Evolutionary conservation across 768 basidiomycete genomes (phyloP).

Genomic region (Cyclocybe aegerita): DNA sequence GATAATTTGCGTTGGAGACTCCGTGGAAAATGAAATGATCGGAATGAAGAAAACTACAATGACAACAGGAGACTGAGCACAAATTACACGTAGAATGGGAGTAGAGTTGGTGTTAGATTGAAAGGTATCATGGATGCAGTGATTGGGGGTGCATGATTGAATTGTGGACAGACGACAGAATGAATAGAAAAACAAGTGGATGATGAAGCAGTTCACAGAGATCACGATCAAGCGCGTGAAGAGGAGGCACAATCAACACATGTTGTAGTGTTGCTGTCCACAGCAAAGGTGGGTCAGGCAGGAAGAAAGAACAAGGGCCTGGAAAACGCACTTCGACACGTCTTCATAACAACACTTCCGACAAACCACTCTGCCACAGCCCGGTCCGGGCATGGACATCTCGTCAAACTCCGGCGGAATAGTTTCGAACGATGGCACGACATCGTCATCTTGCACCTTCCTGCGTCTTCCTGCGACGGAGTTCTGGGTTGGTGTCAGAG

Average conservation of each 20-base stretch:
- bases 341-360: constrained; percentile 45
- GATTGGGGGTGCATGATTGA: too few species aligned
- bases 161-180: too few species aligned
- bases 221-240: constrained; percentile 5
- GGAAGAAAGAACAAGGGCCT: background rate
- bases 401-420: constrained; percentile 15
- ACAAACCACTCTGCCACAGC: constrained; percentile 43
- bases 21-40: too few species aligned
- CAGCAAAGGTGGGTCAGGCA: background rate
- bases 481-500: constrained; percentile 1
- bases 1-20: too few species aligned
- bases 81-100: too few species aligned
- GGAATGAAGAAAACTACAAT: too few species aligned
- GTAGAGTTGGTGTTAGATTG: too few species aligned
- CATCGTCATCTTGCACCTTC: constrained; percentile 26
- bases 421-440: constrained; percentile 1
- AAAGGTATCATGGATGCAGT: too few species aligned
- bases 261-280: constrained; percentile 33
- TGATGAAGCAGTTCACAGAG: background rate
- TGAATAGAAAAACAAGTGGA: too few species aligned
- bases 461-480: constrained; percentile 21
- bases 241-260: constrained; percentile 37
- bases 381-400: constrained; percentile 14
- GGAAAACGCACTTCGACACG: constrained; percentile 33
- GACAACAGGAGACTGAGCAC: too few species aligned